Conservation (phyloP, 2,329 filamentous ascomycete genomes). For the Hypoxylon sp. region DNA sequence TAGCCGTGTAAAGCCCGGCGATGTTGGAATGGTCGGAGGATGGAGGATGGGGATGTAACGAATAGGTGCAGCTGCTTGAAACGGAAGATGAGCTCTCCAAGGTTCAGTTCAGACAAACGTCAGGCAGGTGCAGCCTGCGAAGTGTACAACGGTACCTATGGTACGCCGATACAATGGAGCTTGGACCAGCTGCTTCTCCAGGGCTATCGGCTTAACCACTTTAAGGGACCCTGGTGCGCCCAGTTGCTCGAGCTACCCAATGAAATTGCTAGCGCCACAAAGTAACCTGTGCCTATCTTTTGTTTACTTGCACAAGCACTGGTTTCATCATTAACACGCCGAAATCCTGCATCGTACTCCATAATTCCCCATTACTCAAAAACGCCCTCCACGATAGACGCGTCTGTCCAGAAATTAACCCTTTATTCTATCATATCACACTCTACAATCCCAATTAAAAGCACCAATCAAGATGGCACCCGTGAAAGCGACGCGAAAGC, state of each 20-base stretch:
- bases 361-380: slow-evolving; percentile 31
- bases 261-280: slow-evolving; percentile 13
- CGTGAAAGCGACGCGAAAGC: slow-evolving; percentile 55
- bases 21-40: slow-evolving; percentile 20
- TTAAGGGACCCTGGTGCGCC: neutral
- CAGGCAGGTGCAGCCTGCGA: slow-evolving; percentile 51
- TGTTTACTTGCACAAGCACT: slow-evolving; percentile 45
- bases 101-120: slow-evolving; percentile 43
- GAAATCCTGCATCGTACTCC: slow-evolving; percentile 32
- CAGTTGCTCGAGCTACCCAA: slow-evolving; percentile 15
- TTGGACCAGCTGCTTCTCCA: slow-evolving; percentile 34
- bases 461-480: slow-evolving; percentile 55
- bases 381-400: slow-evolving; percentile 30
- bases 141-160: slow-evolving; percentile 25
- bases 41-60: neutral
- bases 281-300: slow-evolving; percentile 26
- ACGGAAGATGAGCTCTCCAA: slow-evolving; percentile 40
- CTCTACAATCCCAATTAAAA: slow-evolving; percentile 40
- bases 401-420: slow-evolving; percentile 32
- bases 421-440: slow-evolving; percentile 17
- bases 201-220: neutral
- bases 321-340: slow-evolving; percentile 40
- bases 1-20: slow-evolving; percentile 10
- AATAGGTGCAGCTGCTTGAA: slow-evolving; percentile 19
- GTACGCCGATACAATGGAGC: slow-evolving; percentile 27